These are phyloP conservation scores for Penicillium argentinense DNA, from an alignment of 495 filamentous ascomycete genomes.

Conservation along the genomic window DNA sequence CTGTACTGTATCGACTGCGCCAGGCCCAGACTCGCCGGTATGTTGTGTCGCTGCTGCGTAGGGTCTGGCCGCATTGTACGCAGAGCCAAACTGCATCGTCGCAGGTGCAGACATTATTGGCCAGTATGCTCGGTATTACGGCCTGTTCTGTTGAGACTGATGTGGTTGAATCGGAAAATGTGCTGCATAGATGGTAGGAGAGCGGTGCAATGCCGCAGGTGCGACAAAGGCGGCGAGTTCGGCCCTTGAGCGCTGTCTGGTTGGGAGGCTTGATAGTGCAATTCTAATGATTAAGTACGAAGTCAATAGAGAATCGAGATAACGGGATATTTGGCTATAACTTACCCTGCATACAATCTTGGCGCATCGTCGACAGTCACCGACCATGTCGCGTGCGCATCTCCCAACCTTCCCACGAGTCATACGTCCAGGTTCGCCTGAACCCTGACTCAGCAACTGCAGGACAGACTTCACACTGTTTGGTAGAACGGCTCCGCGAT, in stretches of 20 bases:
- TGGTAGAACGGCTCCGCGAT: constrained; percentile 31
- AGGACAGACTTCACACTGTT: constrained; percentile 40
- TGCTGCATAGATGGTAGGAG: constrained; percentile 25
- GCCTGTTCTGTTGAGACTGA: background rate
- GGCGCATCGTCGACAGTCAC: constrained; percentile 74
- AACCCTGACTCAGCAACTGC: constrained; percentile 32
- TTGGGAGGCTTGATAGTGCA: constrained; percentile 78
- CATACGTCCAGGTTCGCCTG: constrained; percentile 37
- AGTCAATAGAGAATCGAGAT: background rate
- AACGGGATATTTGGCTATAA: background rate
- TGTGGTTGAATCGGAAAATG: constrained; percentile 2
- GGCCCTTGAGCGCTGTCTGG: constrained; percentile 56
- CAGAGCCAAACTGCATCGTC: constrained; percentile 73
- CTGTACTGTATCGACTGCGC: constrained; percentile 80
- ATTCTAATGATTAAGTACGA: constrained; percentile 56
- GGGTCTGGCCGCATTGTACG: constrained; percentile 68
- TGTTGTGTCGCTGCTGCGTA: constrained; percentile 66
- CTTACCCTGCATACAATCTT: constrained; percentile 74
- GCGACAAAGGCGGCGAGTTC: constrained; percentile 76
- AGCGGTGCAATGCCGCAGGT: constrained; percentile 69
- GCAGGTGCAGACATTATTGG: constrained; percentile 69
- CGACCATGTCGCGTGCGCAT: constrained; percentile 85
- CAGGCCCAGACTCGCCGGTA: constrained; percentile 84
- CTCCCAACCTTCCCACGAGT: constrained; percentile 65
- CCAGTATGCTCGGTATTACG: constrained; percentile 38